Evolutionary conservation across 2,329 filamentous ascomycete species (phyloP).

Genomic region (Huntiella abstrusa): DNA sequence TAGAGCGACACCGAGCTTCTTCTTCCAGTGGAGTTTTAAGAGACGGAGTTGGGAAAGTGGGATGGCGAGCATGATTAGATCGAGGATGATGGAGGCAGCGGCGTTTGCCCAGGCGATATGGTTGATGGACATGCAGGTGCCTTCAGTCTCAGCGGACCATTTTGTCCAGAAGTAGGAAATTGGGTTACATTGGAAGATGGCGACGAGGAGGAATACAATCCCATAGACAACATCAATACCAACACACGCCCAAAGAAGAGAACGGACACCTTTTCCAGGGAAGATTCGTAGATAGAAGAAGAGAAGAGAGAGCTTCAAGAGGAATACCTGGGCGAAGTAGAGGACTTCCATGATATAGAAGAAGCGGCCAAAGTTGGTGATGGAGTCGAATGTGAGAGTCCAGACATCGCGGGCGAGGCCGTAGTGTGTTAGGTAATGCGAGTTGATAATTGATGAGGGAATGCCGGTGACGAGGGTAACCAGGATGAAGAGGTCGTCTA

Average conservation of each 20-base stretch:
- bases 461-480: slow-evolving; percentile 15
- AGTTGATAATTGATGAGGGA: slow-evolving; percentile 17
- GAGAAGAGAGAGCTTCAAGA: slow-evolving; percentile 29
- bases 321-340: slow-evolving; percentile 25
- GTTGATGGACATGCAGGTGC: slow-evolving; percentile 27
- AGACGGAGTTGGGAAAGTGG: slow-evolving; percentile 23
- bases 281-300: slow-evolving; percentile 34
- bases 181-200: slow-evolving; percentile 28
- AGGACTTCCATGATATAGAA: slow-evolving; percentile 22
- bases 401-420: slow-evolving; percentile 28
- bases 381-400: slow-evolving; percentile 21
- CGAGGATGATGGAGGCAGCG: slow-evolving; percentile 27
- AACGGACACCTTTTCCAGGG: slow-evolving; percentile 18
- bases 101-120: slow-evolving; percentile 28
- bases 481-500: slow-evolving; percentile 21
- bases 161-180: slow-evolving; percentile 28
- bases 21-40: slow-evolving; percentile 23
- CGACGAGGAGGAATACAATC: slow-evolving; percentile 21
- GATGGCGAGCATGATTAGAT: slow-evolving; percentile 28
- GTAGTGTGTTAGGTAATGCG: slow-evolving; percentile 16
- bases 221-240: slow-evolving; percentile 20
- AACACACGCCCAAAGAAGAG: slow-evolving; percentile 21
- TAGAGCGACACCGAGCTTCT: slow-evolving; percentile 24
- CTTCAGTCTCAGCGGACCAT: slow-evolving; percentile 29
- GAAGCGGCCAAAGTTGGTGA: slow-evolving; percentile 23